Evolutionary conservation across 2,329 filamentous ascomycete genomes (phyloP).

Genomic region (Aspergillus sp.): DNA sequence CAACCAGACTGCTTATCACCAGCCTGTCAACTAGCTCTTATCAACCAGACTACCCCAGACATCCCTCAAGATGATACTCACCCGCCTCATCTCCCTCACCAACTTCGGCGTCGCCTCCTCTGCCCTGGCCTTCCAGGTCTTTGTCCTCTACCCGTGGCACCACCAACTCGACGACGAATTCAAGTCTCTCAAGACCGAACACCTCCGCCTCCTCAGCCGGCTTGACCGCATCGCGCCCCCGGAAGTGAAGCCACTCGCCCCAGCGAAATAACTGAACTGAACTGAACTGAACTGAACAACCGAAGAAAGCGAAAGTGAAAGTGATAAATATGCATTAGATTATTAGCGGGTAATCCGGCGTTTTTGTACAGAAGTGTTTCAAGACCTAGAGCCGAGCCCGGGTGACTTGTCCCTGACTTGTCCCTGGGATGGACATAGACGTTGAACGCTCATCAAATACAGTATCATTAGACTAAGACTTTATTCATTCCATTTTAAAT

Average conservation of each 20-base stretch:
- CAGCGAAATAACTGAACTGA: neutral
- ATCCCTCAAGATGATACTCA: slow-evolving; percentile 37
- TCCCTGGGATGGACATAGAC: too few species aligned
- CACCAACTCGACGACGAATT: slow-evolving; percentile 64
- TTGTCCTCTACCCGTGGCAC: slow-evolving; percentile 71
- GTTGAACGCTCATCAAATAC: too few species aligned
- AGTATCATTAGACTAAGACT: too few species aligned
- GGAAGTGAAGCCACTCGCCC: neutral
- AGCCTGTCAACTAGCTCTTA: too few species aligned
- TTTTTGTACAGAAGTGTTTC: neutral
- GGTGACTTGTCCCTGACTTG: too few species aligned
- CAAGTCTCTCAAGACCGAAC: slow-evolving; percentile 58
- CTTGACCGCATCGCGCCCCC: neutral
- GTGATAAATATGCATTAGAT: neutral
- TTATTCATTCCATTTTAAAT: too few species aligned
- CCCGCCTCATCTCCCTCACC: slow-evolving; percentile 57
- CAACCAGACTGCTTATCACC: neutral
- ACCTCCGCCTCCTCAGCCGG: slow-evolving; percentile 38
- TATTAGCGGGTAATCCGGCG: neutral
- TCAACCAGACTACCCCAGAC: neutral
- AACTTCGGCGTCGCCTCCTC: slow-evolving; percentile 67
- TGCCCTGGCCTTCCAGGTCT: slow-evolving; percentile 66
- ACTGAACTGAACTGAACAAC: too few species aligned
- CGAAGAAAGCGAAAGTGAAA: too few species aligned
- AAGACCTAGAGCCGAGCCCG: too few species aligned